Evolutionary conservation across 208 protist species (phyloP).

Genomic region (Sergeia podlipaevii): DNA sequence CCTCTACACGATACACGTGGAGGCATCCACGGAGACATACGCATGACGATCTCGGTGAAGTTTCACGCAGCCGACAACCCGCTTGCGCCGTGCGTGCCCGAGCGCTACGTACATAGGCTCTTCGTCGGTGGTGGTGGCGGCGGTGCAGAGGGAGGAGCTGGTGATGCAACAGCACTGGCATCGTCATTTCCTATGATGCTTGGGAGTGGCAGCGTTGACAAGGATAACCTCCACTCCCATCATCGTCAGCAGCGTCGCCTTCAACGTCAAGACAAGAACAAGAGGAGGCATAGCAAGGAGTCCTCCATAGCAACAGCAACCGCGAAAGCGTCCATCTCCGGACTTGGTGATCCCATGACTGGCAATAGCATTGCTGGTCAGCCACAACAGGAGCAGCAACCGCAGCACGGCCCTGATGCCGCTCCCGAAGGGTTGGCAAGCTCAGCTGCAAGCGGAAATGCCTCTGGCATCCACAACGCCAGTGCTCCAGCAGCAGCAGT

Average conservation of each 20-base stretch:
- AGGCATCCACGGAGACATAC: conserved; percentile 83
- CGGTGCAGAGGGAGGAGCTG: not conserved
- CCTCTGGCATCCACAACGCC: not conserved
- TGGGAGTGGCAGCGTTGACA: not conserved
- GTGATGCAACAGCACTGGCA: conserved; percentile 2
- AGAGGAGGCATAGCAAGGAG: no score
- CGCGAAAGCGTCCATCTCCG: no score
- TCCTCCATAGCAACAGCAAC: no score
- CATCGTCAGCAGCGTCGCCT: not conserved
- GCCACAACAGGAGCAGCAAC: not conserved
- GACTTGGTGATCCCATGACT: no score
- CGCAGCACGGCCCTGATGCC: not conserved
- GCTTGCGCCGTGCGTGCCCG: conserved; percentile 65
- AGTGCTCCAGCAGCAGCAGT: not conserved
- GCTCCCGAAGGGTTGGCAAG: not conserved
- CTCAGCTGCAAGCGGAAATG: not conserved
- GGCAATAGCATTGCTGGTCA: not conserved
- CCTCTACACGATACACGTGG: conserved; percentile 83
- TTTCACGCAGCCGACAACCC: conserved; percentile 89
- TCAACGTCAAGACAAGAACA: not conserved
- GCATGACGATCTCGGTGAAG: conserved; percentile 86
- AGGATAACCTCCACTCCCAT: not conserved
- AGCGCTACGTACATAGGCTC: conserved; percentile 46
- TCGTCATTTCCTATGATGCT: not conserved
- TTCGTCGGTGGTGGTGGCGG: not conserved